Percentiles rank a stretch among this genome's conserved stretches.
Evolutionary conservation across 2,329 filamentous ascomycete species (phyloP).

Genomic region (Microthyrium microscopicum): DNA sequence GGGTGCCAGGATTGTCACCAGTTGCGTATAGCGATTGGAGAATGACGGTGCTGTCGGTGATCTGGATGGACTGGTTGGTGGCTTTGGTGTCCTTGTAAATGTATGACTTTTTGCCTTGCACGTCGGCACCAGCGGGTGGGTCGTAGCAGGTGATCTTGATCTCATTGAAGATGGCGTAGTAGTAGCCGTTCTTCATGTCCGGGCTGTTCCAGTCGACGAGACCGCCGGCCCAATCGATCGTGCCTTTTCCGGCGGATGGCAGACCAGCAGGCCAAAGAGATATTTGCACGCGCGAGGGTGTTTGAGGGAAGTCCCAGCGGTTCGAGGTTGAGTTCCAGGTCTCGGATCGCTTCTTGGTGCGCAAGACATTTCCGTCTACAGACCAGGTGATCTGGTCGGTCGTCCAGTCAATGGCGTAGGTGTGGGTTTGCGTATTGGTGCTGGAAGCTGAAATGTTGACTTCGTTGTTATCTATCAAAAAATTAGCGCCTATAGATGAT

Average conservation of each 20-base stretch:
- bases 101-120: conserved; percentile 49
- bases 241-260: conserved; percentile 61
- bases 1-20: conserved; percentile 49
- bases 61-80: conserved; percentile 61
- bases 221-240: conserved; percentile 82
- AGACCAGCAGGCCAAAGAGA: conserved; percentile 93
- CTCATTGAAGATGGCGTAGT: conserved; percentile 64
- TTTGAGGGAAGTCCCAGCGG: conserved; percentile 79
- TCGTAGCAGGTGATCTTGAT: conserved; percentile 80
- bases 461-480: conserved; percentile 51
- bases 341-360: conserved; percentile 55
- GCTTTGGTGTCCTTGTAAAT: conserved; percentile 48
- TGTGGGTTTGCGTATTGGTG: conserved; percentile 66
- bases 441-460: conserved; percentile 52
- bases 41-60: conserved; percentile 58
- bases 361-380: conserved; percentile 63
- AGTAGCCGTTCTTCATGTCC: conserved; percentile 80
- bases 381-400: conserved; percentile 75
- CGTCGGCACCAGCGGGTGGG: conserved; percentile 53
- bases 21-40: conserved; percentile 68
- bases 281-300: conserved; percentile 75
- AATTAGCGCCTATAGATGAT: background rate
- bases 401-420: conserved; percentile 86
- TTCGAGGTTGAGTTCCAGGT: conserved; percentile 78
- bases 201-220: conserved; percentile 68